Base-by-base conservation (phyloP, 768 basidiomycete genomes). In the Gloeostereum incarnatum region DNA sequence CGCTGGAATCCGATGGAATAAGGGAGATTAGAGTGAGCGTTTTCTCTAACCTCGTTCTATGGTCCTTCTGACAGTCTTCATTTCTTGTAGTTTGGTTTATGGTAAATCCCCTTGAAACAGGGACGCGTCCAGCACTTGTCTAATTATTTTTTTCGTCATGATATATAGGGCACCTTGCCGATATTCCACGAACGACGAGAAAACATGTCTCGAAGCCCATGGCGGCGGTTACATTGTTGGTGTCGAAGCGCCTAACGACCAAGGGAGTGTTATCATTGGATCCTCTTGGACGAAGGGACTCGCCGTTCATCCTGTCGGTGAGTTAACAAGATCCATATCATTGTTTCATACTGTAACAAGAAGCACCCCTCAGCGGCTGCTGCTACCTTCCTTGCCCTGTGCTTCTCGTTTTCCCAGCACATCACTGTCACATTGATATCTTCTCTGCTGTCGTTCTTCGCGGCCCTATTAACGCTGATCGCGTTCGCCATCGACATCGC, bases 401-500 rank as follows among this genome's bases (percentile, higher is more conserved):
- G 69, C 31, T 51, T 69, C 38, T 65, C 66, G 13, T 57, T 73
- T 40, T 72, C 68, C 17, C 58, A 63, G 39, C 69, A 73, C 48
- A 55, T 72, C n/a, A 70, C 55, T 23, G 55, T 72, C 17, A 56
- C 67, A 10, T 59, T 75, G 35, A 42, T 75, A 39, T 69, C 85
- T 4, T 60, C 84, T 46, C 52, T 75, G 32, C 57, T 79, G 41
- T 67, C 85, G 9, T 83, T 84, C 69, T 63, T 87, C 38, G 82
- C 81, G 6, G 78, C 81, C 1, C 43, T 69, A 16, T 52, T 89
- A 31, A 73, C 83, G 2, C 60, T 87, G 39, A 73, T 87, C 44
- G 77, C 83, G 1, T 85, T 89, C 50, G 71, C 73, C 29, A 74
- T 83, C 54, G 84, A 90, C 54, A 79, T 88, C 43, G 80, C 82